Evolutionary conservation across 306 rosid species (phyloP).

Genomic region (Amphicarpaea edgeworthii): DNA sequence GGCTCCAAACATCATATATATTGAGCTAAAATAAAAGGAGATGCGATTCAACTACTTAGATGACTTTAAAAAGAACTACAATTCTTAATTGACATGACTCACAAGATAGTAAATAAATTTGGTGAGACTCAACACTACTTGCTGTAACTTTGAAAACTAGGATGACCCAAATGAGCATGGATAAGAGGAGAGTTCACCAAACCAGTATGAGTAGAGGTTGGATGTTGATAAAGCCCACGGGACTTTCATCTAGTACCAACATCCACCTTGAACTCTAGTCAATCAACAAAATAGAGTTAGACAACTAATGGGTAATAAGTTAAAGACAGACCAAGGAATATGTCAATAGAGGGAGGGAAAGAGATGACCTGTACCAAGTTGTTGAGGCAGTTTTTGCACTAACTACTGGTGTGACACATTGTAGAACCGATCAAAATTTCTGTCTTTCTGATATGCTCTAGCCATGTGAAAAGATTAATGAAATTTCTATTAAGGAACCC

Average conservation of each 20-base stretch:
- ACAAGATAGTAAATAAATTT: background rate
- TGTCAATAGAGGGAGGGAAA: background rate
- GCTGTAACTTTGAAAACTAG: background rate
- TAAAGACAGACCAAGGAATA: background rate
- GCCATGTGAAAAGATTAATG: background rate
- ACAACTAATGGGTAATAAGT: background rate
- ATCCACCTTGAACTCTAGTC: background rate
- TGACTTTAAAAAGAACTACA: background rate
- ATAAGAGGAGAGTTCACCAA: background rate
- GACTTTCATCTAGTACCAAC: background rate
- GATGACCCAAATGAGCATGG: background rate
- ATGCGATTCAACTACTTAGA: background rate
- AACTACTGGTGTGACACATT: background rate
- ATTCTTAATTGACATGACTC: background rate
- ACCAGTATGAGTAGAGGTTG: background rate
- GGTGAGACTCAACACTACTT: background rate
- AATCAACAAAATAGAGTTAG: background rate
- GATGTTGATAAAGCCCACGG: background rate
- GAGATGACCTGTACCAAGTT: background rate
- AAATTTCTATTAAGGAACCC: background rate
- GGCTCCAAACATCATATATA: background rate
- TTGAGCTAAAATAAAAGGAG: background rate
- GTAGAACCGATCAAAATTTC: background rate
- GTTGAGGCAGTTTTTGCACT: background rate
- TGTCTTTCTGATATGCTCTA: background rate